Conservation (phyloP, 1,284 basidiomycete species). For the Irpex rosettiformis region DNA sequence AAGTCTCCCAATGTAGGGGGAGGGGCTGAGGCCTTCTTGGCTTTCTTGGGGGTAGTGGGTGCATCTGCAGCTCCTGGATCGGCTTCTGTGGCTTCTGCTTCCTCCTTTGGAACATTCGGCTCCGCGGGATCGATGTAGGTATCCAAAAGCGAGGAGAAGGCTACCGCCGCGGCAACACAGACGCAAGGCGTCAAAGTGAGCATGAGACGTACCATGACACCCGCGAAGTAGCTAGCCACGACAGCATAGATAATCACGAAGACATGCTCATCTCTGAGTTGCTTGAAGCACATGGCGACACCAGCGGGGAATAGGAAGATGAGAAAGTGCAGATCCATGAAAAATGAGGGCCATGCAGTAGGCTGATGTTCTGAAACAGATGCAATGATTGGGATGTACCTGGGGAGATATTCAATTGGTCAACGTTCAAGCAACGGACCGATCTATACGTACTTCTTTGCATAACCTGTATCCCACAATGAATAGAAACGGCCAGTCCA, state of each 20-base stretch:
- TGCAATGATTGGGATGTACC: slow-evolving; percentile 97
- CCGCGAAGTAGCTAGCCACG: slow-evolving; percentile 97
- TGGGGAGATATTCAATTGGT: slow-evolving; percentile 26
- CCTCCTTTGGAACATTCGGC: slow-evolving; percentile 44
- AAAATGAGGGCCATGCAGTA: slow-evolving; percentile 99
- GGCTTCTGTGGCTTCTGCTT: slow-evolving; percentile 26
- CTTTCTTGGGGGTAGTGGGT: slow-evolving; percentile 50
- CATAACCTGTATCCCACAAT: slow-evolving; percentile 98
- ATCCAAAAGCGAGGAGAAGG: slow-evolving; percentile 86
- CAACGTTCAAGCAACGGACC: no score
- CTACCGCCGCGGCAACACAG: slow-evolving; percentile 89
- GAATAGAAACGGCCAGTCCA: slow-evolving; percentile 99
- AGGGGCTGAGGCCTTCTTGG: slow-evolving; percentile 33
- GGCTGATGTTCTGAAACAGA: slow-evolving; percentile 99
- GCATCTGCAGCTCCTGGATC: slow-evolving; percentile 39
- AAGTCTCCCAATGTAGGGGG: slow-evolving; percentile 39
- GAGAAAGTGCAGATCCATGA: slow-evolving; percentile 98
- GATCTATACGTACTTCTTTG: slow-evolving; percentile 74
- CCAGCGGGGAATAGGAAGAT: slow-evolving; percentile 98
- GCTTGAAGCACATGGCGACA: slow-evolving; percentile 89
- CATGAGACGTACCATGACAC: slow-evolving; percentile 98
- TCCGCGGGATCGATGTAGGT: slow-evolving; percentile 80
- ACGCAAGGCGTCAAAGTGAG: slow-evolving; percentile 90
- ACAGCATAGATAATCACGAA: slow-evolving; percentile 99
- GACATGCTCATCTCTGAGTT: slow-evolving; percentile 94